Evolutionary conservation across 306 rosid species (phyloP).

Genomic region (Casuarina cunninghamiana): DNA sequence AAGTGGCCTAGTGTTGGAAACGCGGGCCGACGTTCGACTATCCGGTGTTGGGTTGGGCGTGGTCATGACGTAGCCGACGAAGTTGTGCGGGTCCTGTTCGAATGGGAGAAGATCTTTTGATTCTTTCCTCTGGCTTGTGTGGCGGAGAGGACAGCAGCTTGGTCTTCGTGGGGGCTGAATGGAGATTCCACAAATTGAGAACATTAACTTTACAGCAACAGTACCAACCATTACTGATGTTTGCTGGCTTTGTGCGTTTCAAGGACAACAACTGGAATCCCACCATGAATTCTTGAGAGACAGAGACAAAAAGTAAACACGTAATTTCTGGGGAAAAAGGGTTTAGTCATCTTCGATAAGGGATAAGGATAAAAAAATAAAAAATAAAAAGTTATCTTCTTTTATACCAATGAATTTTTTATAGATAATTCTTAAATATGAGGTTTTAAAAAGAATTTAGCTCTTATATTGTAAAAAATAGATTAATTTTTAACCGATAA

Average conservation of each 20-base stretch:
- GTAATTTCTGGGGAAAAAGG: neutral
- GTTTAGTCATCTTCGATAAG: no score
- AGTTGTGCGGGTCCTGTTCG: neutral
- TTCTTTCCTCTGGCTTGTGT: neutral
- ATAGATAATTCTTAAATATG: no score
- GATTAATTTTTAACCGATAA: no score
- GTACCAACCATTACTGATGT: neutral
- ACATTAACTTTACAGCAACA: neutral
- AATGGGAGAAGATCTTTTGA: neutral
- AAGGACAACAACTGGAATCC: neutral
- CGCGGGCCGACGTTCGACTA: slow-evolving; percentile 32
- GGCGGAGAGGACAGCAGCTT: neutral
- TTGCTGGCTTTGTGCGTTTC: neutral
- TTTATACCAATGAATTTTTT: no score
- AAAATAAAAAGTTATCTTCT: no score
- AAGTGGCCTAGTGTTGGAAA: slow-evolving; percentile 27
- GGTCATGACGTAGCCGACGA: neutral
- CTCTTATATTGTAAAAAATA: no score
- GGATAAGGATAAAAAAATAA: no score
- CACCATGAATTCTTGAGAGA: neutral
- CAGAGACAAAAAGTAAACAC: neutral
- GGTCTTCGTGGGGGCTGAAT: neutral
- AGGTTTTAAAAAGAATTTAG: no score
- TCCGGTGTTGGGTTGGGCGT: slow-evolving; percentile 15
- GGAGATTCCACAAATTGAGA: neutral